A percentile compares a stretch with the other conserved stretches of the same genome.
Evolutionary conservation across 2,329 filamentous ascomycete species (phyloP).

Genomic region (Aspergillus aculeatus): DNA sequence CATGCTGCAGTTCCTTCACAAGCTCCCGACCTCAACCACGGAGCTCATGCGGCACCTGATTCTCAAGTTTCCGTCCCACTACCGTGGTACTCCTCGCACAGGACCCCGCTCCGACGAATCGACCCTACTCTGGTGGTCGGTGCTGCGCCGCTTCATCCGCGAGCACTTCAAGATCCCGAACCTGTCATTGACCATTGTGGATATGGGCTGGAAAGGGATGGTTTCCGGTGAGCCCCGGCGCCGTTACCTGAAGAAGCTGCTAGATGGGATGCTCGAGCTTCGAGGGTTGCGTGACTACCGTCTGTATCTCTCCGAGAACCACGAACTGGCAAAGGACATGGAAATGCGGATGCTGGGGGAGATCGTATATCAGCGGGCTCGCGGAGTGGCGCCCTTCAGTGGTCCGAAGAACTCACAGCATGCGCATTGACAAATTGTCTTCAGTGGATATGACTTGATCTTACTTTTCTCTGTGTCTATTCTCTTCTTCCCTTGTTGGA

Average conservation of each 20-base stretch:
- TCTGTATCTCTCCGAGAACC: conserved; percentile 21
- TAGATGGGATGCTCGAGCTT: conserved; percentile 21
- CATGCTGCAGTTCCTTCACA: conserved; percentile 21
- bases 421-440: background rate
- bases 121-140: conserved; percentile 21
- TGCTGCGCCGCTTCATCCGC: conserved; percentile 29
- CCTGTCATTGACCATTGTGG: conserved; percentile 23
- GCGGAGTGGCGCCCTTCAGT: background rate
- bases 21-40: conserved; percentile 21
- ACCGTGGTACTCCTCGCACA: conserved; percentile 9
- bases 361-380: background rate
- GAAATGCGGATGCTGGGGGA: conserved; percentile 17
- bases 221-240: conserved; percentile 5
- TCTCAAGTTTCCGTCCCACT: conserved; percentile 21
- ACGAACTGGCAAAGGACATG: conserved; percentile 17
- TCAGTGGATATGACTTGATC: background rate
- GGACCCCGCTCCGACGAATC: conserved; percentile 10
- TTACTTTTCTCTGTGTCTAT: background rate
- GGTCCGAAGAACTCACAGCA: background rate
- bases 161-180: conserved; percentile 25
- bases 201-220: conserved; percentile 14
- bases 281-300: conserved; percentile 20
- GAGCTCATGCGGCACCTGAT: conserved; percentile 21
- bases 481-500: background rate
- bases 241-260: conserved; percentile 19